These are phyloP conservation scores for Volvox africanus DNA, from an alignment of 139 green algal genomes.

Conservation along the genomic window DNA sequence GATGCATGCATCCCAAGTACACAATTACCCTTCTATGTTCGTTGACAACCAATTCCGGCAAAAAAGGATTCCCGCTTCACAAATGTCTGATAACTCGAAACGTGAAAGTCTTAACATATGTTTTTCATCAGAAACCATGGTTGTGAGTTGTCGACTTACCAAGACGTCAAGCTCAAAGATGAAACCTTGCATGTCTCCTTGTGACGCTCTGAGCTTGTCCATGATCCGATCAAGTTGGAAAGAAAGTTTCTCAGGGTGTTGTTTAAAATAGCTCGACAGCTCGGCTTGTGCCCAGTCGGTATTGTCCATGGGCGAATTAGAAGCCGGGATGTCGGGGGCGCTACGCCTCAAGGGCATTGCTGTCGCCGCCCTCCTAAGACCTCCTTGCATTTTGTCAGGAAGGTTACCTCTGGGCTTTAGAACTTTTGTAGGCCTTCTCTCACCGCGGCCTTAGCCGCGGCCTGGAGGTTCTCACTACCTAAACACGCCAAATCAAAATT, in stretches of 20 bases:
- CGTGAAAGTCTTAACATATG: too few relatives aligned
- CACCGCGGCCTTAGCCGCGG: too few relatives aligned
- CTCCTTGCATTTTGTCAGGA: neutral
- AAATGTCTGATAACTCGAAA: too few relatives aligned
- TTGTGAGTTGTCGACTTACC: neutral
- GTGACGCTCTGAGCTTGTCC: neutral
- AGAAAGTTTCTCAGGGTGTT: constrained; percentile 8
- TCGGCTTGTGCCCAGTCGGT: constrained; percentile 8
- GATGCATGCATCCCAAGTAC: too few relatives aligned
- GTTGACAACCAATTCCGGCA: too few relatives aligned
- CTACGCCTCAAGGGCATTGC: neutral
- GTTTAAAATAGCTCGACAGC: constrained; percentile 15
- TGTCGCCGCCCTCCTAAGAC: neutral
- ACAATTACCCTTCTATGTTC: too few relatives aligned
- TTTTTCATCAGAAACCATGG: too few relatives aligned
- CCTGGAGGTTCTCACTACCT: too few relatives aligned
- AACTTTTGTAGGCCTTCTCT: too few relatives aligned
- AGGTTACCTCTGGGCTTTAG: neutral
- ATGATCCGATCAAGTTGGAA: constrained; percentile 1
- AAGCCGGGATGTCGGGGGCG: neutral
- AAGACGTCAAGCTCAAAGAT: neutral
- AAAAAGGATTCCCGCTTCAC: too few relatives aligned
- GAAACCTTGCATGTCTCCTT: constrained; percentile 12
- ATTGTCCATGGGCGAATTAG: neutral
- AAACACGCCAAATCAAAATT: too few relatives aligned